Conservation (phyloP, 768 basidiomycete genomes). For the Cystoderma amianthinum region DNA sequence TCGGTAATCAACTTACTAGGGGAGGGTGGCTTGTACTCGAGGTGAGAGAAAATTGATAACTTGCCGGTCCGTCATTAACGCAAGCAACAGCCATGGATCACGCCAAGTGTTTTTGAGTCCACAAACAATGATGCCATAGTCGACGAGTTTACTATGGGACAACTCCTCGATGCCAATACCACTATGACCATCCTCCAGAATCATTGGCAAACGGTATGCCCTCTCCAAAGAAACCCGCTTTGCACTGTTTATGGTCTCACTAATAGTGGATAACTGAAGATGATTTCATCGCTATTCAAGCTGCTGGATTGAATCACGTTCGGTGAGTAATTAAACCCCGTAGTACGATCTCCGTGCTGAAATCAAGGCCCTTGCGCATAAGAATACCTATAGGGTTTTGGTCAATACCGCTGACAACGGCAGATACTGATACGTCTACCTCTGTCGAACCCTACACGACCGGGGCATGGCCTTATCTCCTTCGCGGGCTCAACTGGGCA, state of each 20-base stretch:
- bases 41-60: conserved; percentile 17
- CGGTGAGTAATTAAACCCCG: conserved; percentile 32
- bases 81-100: conserved; percentile 62
- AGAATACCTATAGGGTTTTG: conserved; percentile 74
- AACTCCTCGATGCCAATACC: conserved; percentile 34
- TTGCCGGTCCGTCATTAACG: conserved; percentile 1
- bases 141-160: conserved; percentile 59
- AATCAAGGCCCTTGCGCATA: conserved; percentile 1
- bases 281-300: conserved; percentile 58
- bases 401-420: conserved; percentile 63
- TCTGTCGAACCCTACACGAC: conserved; percentile 47
- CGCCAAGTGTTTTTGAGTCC: conserved; percentile 63
- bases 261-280: conserved; percentile 56
- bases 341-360: background rate
- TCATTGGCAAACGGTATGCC: conserved; percentile 49
- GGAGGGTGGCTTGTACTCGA: conserved; percentile 64
- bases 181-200: conserved; percentile 36
- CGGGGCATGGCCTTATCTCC: conserved; percentile 67
- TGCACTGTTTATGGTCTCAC: too few species aligned
- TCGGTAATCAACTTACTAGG: conserved; percentile 17
- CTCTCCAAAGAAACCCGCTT: too few species aligned
- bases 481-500: conserved; percentile 61
- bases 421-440: conserved; percentile 41
- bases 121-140: conserved; percentile 49
- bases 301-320: conserved; percentile 67